Conservation (phyloP, 257 asterid species). For the Nicotiana sylvestris region DNA sequence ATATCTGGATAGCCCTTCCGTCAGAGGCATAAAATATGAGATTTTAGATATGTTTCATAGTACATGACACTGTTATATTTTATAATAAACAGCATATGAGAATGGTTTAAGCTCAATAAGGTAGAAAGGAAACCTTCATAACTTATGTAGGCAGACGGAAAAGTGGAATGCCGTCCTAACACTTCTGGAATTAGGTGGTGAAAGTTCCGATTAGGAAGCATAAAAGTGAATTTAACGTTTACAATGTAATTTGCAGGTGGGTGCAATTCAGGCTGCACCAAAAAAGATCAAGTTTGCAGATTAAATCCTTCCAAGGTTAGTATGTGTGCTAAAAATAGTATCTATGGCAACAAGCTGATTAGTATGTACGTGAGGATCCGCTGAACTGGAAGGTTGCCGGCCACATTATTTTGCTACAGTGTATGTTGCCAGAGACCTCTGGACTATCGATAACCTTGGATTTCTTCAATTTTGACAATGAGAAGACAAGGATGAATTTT, state of each 20-base stretch:
- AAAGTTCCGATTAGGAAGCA: too few species aligned
- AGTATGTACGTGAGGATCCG: not conserved
- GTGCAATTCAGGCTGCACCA: constrained; percentile 48
- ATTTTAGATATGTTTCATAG: not conserved
- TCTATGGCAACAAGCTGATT: not conserved
- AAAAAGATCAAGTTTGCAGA: constrained; percentile 73
- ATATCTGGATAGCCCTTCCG: not conserved
- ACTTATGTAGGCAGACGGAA: not conserved
- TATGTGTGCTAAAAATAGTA: not conserved
- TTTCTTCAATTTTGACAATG: too few species aligned
- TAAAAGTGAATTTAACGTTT: not conserved
- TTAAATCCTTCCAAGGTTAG: constrained; percentile 4
- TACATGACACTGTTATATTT: not conserved
- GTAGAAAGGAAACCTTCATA: not conserved
- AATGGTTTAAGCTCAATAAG: not conserved
- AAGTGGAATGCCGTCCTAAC: not conserved
- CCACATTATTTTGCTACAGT: not conserved
- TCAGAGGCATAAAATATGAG: not conserved
- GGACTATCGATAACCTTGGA: not conserved
- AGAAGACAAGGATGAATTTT: too few species aligned
- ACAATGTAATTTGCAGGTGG: constrained; percentile 46
- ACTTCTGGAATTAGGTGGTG: not conserved
- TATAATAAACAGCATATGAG: not conserved
- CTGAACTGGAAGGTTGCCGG: not conserved
- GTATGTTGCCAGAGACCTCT: not conserved